Percentiles rank a stretch among this genome's conserved stretches.
Evolutionary conservation across 768 basidiomycete genomes (phyloP).

Genomic region (Boletus sensibilis): DNA sequence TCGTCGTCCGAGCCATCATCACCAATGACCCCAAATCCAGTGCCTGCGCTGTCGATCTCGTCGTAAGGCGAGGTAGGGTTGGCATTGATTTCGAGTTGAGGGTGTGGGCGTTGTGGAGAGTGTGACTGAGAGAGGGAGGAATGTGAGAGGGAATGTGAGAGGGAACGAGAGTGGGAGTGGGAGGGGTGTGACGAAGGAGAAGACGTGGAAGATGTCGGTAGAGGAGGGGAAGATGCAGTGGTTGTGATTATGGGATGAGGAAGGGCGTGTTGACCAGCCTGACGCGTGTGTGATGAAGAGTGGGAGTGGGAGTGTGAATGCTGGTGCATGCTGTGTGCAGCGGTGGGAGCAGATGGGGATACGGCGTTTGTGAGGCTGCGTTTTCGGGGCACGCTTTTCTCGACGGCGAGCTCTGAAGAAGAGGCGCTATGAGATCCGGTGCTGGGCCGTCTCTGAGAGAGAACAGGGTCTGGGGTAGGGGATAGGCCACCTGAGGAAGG

Average conservation of each 20-base stretch:
- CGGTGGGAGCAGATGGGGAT: conserved; percentile 10
- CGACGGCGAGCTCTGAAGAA: conserved; percentile 44
- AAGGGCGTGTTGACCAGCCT: conserved; percentile 1
- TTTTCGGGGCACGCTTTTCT: conserved; percentile 62
- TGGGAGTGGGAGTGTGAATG: conserved; percentile 31
- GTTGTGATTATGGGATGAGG: conserved; percentile 35
- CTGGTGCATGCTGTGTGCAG: conserved; percentile 20
- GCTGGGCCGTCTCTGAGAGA: conserved; percentile 37
- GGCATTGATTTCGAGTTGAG: conserved; percentile 32
- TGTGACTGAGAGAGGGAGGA: conserved; percentile 22
- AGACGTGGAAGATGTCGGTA: conserved; percentile 24
- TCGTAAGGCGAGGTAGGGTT: conserved; percentile 45
- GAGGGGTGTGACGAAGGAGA: conserved; percentile 26
- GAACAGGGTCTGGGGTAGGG: conserved; percentile 31
- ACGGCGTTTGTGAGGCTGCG: conserved; percentile 55
- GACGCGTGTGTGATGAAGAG: conserved; percentile 15
- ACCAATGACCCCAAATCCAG: conserved; percentile 14
- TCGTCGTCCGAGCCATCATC: conserved; percentile 32
- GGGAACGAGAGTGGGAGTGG: conserved; percentile 21
- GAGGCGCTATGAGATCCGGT: conserved; percentile 41
- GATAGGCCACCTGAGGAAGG: conserved; percentile 26
- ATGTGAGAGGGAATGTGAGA: conserved; percentile 24
- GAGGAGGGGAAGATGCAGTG: conserved; percentile 31
- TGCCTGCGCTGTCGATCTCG: conserved; percentile 53
- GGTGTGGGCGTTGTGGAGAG: conserved; percentile 15